Conservation (phyloP, 306 rosid genomes). For the Quercus bicolor region DNA sequence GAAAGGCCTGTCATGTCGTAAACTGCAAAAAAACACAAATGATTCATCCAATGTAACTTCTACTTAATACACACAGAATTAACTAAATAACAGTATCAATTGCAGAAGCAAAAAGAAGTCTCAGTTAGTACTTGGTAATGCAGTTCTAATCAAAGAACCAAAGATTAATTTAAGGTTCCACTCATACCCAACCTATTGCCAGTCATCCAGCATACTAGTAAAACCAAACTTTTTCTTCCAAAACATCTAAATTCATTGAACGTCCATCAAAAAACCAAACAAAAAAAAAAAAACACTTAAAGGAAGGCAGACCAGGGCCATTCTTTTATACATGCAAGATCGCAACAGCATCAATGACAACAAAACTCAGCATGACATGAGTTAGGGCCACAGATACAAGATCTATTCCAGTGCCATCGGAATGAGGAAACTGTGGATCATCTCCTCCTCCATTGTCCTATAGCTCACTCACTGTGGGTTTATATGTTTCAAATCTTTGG, state of each 20-base stretch:
- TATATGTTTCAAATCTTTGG: too few relatives aligned
- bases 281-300: not conserved
- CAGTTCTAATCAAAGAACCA: not conserved
- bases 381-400: not conserved
- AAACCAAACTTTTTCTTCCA: not conserved
- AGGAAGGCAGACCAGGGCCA: not conserved
- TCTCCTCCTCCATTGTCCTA: too few relatives aligned
- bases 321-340: too few relatives aligned
- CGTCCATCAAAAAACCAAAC: not conserved
- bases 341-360: too few relatives aligned
- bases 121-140: not conserved
- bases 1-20: constrained; percentile 97
- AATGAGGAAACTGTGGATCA: too few relatives aligned
- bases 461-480: too few relatives aligned
- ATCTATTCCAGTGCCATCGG: not conserved
- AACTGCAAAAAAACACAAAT: constrained; percentile 48
- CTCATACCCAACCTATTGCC: not conserved
- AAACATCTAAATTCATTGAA: not conserved
- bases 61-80: not conserved
- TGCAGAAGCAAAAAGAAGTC: not conserved
- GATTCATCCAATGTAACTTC: constrained; percentile 21
- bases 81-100: not conserved
- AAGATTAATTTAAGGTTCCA: not conserved
- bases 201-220: not conserved
- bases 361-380: too few relatives aligned